Conservation (phyloP, 169 alveolate species). For the Hammondia hammondi region DNA sequence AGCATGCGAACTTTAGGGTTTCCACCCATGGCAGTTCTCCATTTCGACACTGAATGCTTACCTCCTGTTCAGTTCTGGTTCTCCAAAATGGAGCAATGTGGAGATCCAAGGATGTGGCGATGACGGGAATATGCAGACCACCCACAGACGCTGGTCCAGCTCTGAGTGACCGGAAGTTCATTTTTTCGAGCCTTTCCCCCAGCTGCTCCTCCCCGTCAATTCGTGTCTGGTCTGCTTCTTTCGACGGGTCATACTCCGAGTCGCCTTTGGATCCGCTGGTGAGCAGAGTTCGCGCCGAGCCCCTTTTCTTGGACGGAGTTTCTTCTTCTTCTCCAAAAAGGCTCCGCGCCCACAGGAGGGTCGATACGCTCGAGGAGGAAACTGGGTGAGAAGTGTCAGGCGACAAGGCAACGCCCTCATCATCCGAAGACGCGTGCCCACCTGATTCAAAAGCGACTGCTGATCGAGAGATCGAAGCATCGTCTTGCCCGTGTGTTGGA, state of each 20-base stretch:
- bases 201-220: background rate
- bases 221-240: background rate
- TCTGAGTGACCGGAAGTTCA: background rate
- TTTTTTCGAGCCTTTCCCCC: background rate
- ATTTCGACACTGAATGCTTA: background rate
- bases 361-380: background rate
- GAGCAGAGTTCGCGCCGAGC: background rate
- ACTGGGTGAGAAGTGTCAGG: background rate
- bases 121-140: background rate
- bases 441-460: background rate
- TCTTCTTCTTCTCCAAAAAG: background rate
- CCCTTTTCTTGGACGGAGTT: background rate
- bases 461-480: background rate
- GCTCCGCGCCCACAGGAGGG: background rate
- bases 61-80: background rate
- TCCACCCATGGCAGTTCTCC: no score
- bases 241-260: background rate
- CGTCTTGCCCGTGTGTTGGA: background rate
- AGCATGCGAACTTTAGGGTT: no score
- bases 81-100: constrained; percentile 4
- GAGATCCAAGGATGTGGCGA: constrained; percentile 12
- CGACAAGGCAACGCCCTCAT: background rate
- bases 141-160: background rate
- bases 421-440: background rate
- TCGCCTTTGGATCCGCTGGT: background rate